phyloP scores from a whole-genome alignment of 805 yeast species.

The Metschnikowia chrysomelidarum region DNA sequence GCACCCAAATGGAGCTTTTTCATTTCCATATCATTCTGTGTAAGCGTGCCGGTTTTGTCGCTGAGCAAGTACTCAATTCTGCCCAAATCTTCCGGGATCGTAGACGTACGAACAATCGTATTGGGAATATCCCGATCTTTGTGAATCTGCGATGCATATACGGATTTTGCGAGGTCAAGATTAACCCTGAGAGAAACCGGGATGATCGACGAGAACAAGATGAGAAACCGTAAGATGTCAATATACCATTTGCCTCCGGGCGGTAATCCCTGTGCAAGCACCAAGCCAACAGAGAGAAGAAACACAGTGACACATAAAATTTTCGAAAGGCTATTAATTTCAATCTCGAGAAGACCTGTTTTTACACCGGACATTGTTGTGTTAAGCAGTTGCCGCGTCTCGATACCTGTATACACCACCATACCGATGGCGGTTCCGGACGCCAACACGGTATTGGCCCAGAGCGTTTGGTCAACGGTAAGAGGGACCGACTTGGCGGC shows the following conservation, averaged over 20 bases:
- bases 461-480: conserved; percentile 85
- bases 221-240: conserved; percentile 85
- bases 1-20: conserved; percentile 90
- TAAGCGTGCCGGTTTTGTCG: conserved; percentile 96
- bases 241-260: conserved; percentile 72
- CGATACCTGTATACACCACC: conserved; percentile 84
- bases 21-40: conserved; percentile 97
- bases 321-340: conserved; percentile 85
- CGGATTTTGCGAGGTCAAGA: conserved; percentile 91
- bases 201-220: conserved; percentile 89
- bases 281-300: conserved; percentile 69
- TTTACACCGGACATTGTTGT: conserved; percentile 86
- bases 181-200: conserved; percentile 96
- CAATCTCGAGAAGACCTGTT: conserved; percentile 85
- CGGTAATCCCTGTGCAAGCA: conserved; percentile 74
- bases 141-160: conserved; percentile 92
- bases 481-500: conserved; percentile 57
- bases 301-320: conserved; percentile 87
- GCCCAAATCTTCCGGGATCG: conserved; percentile 97
- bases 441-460: conserved; percentile 98
- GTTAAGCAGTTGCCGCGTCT: conserved; percentile 93
- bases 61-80: conserved; percentile 88
- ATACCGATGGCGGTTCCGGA: conserved; percentile 90
- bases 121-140: conserved; percentile 78
- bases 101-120: conserved; percentile 93